Conservation (phyloP, 768 basidiomycete genomes). For the Lentinula lateritia region DNA sequence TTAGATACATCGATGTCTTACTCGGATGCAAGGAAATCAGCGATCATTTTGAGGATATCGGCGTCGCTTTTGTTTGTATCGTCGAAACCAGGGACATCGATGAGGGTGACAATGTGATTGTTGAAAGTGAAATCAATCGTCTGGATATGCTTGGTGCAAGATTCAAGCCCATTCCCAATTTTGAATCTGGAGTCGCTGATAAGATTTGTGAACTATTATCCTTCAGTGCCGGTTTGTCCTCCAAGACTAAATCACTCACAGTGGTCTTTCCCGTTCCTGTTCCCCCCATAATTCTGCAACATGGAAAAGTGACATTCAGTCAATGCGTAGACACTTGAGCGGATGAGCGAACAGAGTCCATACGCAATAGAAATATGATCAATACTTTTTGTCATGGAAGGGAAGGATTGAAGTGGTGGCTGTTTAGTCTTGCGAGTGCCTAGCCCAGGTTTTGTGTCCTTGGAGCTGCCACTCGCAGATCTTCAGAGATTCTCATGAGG, state of each 20-base stretch:
- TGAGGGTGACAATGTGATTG: conserved; percentile 22
- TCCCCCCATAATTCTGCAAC: conserved; percentile 10
- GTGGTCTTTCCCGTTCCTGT: conserved; percentile 16
- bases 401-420: neutral
- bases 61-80: conserved; percentile 28
- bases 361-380: neutral
- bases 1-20: conserved; percentile 3
- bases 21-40: conserved; percentile 13
- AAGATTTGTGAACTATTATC: conserved; percentile 35
- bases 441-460: no score
- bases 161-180: conserved; percentile 32
- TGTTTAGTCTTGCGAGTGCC: neutral
- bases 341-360: neutral
- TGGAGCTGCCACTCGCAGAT: no score
- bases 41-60: conserved; percentile 29
- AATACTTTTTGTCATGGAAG: neutral
- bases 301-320: neutral
- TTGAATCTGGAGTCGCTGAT: conserved; percentile 28
- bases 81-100: conserved; percentile 44
- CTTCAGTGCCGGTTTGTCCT: neutral
- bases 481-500: no score
- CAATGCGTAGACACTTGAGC: neutral
- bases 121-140: conserved; percentile 24
- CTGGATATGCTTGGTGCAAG: conserved; percentile 30
- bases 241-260: neutral